Conservation (phyloP, 768 basidiomycete species). For the Amanita brunnescens region DNA sequence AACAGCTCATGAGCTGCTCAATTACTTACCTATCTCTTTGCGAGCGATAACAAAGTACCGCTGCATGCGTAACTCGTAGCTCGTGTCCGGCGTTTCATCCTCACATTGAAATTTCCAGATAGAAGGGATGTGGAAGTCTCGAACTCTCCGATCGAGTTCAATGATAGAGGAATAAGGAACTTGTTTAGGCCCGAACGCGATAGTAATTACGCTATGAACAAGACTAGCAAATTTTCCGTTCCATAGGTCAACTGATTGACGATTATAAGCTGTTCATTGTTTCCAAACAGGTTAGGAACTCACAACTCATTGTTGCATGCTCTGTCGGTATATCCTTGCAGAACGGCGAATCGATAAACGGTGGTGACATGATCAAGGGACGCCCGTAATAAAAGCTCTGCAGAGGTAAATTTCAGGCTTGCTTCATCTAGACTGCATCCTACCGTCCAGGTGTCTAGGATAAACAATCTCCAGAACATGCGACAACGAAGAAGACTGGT, state of each 20-base stretch:
- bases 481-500: slow-evolving; percentile 38
- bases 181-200: slow-evolving; percentile 42
- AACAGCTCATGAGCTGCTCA: background rate
- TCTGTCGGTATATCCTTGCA: slow-evolving; percentile 34
- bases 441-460: slow-evolving; percentile 55
- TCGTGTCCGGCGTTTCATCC: slow-evolving; percentile 11
- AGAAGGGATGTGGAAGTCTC: slow-evolving; percentile 47
- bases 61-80: slow-evolving; percentile 26
- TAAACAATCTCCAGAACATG: slow-evolving; percentile 65
- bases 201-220: slow-evolving; percentile 40
- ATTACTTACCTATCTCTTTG: slow-evolving; percentile 41
- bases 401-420: background rate
- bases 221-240: slow-evolving; percentile 44
- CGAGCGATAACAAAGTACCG: slow-evolving; percentile 32
- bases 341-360: slow-evolving; percentile 49
- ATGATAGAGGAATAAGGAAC: slow-evolving; percentile 45
- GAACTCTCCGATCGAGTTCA: slow-evolving; percentile 50
- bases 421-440: slow-evolving; percentile 2
- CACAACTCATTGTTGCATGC: slow-evolving; percentile 34
- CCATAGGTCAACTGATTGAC: slow-evolving; percentile 43
- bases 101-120: slow-evolving; percentile 32
- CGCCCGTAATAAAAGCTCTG: slow-evolving; percentile 58
- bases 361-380: slow-evolving; percentile 43
- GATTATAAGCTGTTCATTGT: background rate
- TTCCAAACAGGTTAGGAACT: slow-evolving; percentile 11